Conservation (phyloP, 352 stramenopile species). For the Pythium dissotocum region DNA sequence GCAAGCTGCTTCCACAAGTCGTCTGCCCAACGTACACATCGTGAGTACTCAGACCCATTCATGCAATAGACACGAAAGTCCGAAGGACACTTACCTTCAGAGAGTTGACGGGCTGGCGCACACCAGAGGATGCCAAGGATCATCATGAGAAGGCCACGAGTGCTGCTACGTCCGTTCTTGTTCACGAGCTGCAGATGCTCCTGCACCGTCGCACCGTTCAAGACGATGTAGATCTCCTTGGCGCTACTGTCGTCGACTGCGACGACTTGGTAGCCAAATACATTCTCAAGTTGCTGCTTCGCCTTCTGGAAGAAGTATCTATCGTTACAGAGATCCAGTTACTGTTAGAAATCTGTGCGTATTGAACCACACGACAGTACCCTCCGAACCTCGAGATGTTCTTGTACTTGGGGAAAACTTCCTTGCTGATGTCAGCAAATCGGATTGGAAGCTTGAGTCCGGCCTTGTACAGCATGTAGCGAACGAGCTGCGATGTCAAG, state of each 20-base stretch:
- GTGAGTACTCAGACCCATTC: not conserved
- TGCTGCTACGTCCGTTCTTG: constrained; percentile 63
- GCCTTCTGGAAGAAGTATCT: constrained; percentile 80
- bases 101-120: constrained; percentile 54
- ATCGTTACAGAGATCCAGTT: not conserved
- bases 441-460: constrained; percentile 76
- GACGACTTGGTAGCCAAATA: constrained; percentile 79
- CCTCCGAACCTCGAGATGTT: constrained; percentile 57
- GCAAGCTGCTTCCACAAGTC: constrained; percentile 80
- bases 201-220: constrained; percentile 74
- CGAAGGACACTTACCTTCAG: constrained; percentile 47
- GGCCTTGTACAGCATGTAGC: constrained; percentile 87
- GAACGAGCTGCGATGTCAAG: constrained; percentile 72
- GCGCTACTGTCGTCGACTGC: constrained; percentile 63
- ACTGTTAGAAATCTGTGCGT: not conserved
- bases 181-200: constrained; percentile 76
- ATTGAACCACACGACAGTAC: not conserved
- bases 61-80: not conserved
- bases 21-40: constrained; percentile 32
- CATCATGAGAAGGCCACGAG: constrained; percentile 80
- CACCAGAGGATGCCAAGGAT: constrained; percentile 83
- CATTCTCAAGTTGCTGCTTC: constrained; percentile 73
- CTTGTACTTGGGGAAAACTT: constrained; percentile 80
- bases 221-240: constrained; percentile 77
- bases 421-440: constrained; percentile 83